phyloP scores from a whole-genome alignment of 1,139 yeast species.

The Protomyces gravidus region DNA sequence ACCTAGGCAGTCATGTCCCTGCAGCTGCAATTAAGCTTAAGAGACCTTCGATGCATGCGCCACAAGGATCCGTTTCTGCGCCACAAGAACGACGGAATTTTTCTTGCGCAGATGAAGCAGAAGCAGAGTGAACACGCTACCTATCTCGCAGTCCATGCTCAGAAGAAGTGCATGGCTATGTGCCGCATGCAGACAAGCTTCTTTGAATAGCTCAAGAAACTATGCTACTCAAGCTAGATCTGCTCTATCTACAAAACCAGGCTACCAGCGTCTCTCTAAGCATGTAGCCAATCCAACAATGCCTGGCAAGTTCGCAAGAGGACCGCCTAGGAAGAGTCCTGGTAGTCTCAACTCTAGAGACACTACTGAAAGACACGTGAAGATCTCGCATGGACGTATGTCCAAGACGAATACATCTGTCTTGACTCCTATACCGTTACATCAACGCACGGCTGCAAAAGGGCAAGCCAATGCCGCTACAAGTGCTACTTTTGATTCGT shows the following conservation, averaged over 20 bases:
- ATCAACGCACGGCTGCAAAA: slow-evolving; percentile 15
- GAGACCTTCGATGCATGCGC: too few species aligned
- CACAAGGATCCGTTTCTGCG: too few species aligned
- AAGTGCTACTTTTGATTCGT: slow-evolving; percentile 50
- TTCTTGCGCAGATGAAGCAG: too few species aligned
- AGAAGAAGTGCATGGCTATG: neutral
- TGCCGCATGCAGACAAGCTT: neutral
- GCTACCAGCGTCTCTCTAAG: neutral
- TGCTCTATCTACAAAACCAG: neutral
- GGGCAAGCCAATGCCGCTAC: slow-evolving; percentile 7
- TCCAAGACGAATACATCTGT: slow-evolving; percentile 22
- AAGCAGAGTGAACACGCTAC: too few species aligned
- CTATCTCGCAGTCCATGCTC: too few species aligned
- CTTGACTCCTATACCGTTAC: slow-evolving; percentile 4
- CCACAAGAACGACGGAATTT: too few species aligned
- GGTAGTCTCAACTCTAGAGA: neutral
- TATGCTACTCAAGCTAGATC: neutral
- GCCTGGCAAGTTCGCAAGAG: neutral
- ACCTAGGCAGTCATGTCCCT: too few species aligned
- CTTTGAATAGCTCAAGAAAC: neutral
- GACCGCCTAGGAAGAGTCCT: neutral
- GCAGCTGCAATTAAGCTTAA: too few species aligned
- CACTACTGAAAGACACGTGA: neutral
- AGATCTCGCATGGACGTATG: slow-evolving; percentile 13
- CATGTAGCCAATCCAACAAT: neutral